Percentiles rank a stretch among this genome's conserved stretches.
phyloP scores from a whole-genome alignment of 176 grass and related monocot species.

The Poa annua region DNA sequence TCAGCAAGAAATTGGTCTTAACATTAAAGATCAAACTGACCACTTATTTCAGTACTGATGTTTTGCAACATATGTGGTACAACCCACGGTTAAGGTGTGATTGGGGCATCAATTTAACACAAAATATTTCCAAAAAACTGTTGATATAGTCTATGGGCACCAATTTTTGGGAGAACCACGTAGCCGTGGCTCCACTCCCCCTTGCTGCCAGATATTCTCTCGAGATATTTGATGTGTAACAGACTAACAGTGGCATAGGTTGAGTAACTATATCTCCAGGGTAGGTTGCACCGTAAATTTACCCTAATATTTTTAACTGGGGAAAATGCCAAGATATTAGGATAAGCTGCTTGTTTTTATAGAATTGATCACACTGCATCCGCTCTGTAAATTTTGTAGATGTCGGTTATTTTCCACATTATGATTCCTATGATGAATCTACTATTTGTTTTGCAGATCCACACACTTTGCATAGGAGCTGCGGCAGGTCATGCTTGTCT shows the following conservation, averaged over 20 bases:
- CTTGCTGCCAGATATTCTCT: neutral
- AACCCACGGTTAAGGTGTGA: neutral
- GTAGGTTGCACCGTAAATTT: conserved; percentile 1
- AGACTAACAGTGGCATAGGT: neutral
- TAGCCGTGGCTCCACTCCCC: neutral
- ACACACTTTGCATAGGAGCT: conserved; percentile 81
- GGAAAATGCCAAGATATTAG: neutral
- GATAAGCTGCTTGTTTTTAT: conserved; percentile 16
- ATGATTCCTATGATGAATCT: conserved; percentile 26
- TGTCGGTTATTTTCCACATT: conserved; percentile 9
- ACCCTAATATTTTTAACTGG: conserved; percentile 34
- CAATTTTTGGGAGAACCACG: neutral
- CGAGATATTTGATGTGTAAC: neutral
- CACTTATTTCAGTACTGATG: conserved; percentile 15
- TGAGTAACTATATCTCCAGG: neutral
- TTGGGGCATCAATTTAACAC: neutral
- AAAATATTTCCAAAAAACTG: neutral
- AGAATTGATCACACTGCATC: conserved; percentile 5
- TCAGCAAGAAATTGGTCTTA: conserved; percentile 14
- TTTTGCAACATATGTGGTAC: neutral
- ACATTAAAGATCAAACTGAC: neutral
- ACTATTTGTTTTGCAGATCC: conserved; percentile 59
- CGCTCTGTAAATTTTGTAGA: conserved; percentile 24
- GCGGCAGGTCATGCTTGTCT: conserved; percentile 89
- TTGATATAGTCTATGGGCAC: neutral